Evolutionary conservation across 495 filamentous ascomycete genomes (phyloP), one percentile per base, ranked within the genome.

Genomic region (Hypoxylon intermedium): DNA sequence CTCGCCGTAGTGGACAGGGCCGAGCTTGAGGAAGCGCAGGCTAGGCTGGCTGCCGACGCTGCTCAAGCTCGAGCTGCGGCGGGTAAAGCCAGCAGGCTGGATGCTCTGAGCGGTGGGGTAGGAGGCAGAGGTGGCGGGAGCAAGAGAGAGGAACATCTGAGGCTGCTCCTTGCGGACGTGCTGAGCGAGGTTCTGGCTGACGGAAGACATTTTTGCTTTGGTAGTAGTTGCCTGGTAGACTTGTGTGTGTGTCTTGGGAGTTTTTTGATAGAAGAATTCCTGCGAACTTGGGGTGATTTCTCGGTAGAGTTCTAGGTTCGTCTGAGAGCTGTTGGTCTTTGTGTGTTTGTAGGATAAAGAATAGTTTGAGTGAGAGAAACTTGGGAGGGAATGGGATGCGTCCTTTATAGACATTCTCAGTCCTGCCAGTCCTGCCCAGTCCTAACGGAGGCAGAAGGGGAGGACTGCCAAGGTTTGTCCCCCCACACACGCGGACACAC

Each of bases 1-100:
- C 71, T 79, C 76, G 53, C 77, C 77, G 62, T 69, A 80, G 72
- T 79, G 75, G 61, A 80, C 77, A 23, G 77, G 77, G n/a, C 74
- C 74, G 44, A 81, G 76, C 65, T 76, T 77, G 40, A 81, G 74
- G 76, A 79, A 77, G 49, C 77, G 75, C 20, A 67, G 53, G 45
- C 72, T 72, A 60, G 55, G 56, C n/a, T 16, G 16, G 43, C 16
- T 51, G 41, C 54, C 36, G 23, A 26, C 41, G 33, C 59, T 67
- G 68, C 65, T 71, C 38, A 63, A 58, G 48, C 68, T 71, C 24
- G 68, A 68, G 46, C 61, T 71, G 60, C 67, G 69, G 33, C 69
- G 69, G 30, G 60, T 20, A 26, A 44, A 38, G 1, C 9, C 0
- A 15, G 66, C 62, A 18, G 68, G 68, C 60, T 71, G 66, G 66